Evolutionary conservation across 2,329 filamentous ascomycete species (phyloP).

Genomic region (Exophiala dermatitidis): DNA sequence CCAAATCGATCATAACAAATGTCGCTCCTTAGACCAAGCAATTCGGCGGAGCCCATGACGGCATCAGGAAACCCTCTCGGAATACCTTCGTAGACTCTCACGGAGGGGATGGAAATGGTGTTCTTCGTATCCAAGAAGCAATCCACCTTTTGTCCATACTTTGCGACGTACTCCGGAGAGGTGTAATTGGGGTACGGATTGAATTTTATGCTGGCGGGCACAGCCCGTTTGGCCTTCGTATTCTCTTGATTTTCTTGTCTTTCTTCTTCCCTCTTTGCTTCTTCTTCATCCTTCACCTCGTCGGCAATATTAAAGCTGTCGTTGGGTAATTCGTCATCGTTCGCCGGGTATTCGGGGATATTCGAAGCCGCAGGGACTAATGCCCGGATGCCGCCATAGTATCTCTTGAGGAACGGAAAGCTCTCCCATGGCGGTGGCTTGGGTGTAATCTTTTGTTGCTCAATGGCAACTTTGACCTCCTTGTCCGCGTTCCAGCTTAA

Average conservation of each 20-base stretch:
- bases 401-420: slow-evolving; percentile 77
- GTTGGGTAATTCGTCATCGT: slow-evolving; percentile 43
- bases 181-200: slow-evolving; percentile 62
- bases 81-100: slow-evolving; percentile 70
- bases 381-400: slow-evolving; percentile 78
- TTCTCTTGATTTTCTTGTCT: slow-evolving; percentile 29
- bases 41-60: slow-evolving; percentile 76
- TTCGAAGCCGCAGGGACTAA: slow-evolving; percentile 61
- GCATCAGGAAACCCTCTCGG: slow-evolving; percentile 78
- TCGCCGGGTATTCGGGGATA: slow-evolving; percentile 70
- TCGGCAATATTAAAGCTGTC: slow-evolving; percentile 28
- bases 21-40: slow-evolving; percentile 70
- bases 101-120: slow-evolving; percentile 58
- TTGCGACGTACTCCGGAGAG: slow-evolving; percentile 49
- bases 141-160: slow-evolving; percentile 57
- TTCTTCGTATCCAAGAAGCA: slow-evolving; percentile 70
- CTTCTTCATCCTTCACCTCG: slow-evolving; percentile 3
- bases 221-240: slow-evolving; percentile 22
- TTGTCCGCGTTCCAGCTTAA: slow-evolving; percentile 65
- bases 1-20: slow-evolving; percentile 92
- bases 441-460: slow-evolving; percentile 23
- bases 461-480: slow-evolving; percentile 49
- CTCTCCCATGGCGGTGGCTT: slow-evolving; percentile 69
- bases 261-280: slow-evolving; percentile 24
- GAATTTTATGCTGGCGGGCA: slow-evolving; percentile 48